These are phyloP conservation scores for Diplodia sapinea DNA, from an alignment of 2,329 filamentous ascomycete genomes.

Conservation along the genomic window DNA sequence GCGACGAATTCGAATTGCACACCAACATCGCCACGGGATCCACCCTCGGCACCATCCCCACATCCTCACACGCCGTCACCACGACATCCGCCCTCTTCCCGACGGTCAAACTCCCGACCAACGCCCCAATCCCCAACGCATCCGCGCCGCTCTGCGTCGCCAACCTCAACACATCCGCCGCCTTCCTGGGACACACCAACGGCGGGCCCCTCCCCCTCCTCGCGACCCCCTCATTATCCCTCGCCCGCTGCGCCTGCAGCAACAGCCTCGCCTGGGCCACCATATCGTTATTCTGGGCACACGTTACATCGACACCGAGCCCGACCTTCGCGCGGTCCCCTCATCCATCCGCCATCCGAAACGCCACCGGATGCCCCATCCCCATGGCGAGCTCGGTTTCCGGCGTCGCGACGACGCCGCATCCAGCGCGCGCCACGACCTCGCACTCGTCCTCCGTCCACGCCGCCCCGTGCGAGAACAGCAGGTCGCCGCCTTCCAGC, in stretches of 20 bases:
- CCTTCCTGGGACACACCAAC: neutral
- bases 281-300: neutral
- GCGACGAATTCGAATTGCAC: constrained; percentile 1
- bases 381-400: constrained; percentile 22
- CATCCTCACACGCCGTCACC: neutral
- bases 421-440: neutral
- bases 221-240: neutral
- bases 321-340: neutral
- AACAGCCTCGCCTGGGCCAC: constrained; percentile 11
- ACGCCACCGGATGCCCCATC: constrained; percentile 19
- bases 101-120: neutral
- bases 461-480: constrained; percentile 15
- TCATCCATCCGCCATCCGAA: neutral
- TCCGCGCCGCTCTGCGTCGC: constrained; percentile 11
- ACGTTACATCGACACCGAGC: constrained; percentile 6
- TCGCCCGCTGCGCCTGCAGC: constrained; percentile 11
- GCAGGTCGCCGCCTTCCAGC: neutral
- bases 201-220: neutral
- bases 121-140: neutral
- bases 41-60: constrained; percentile 13
- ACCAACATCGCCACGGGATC: constrained; percentile 15
- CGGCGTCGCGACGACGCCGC: constrained; percentile 5
- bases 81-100: constrained; percentile 13
- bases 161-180: neutral
- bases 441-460: neutral